Evolutionary conservation across 1,139 yeast genomes (phyloP).

Genomic region (Debaryomyces sp.): DNA sequence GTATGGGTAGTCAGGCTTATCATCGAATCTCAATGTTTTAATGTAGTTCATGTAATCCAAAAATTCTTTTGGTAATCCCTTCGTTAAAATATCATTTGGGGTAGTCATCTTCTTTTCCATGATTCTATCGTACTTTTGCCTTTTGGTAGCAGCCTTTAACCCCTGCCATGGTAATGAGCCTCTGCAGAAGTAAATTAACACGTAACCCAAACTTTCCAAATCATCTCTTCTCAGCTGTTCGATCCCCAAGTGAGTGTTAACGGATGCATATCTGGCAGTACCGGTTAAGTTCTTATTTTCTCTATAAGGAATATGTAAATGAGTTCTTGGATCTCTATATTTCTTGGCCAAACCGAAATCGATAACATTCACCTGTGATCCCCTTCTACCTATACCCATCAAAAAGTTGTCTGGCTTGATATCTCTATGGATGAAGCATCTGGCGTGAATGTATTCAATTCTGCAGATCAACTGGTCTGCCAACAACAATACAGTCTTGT

Average conservation of each 20-base stretch:
- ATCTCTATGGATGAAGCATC: constrained; percentile 89
- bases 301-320: constrained; percentile 92
- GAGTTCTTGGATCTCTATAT: constrained; percentile 93
- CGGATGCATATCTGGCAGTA: constrained; percentile 94
- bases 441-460: constrained; percentile 92
- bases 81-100: constrained; percentile 83
- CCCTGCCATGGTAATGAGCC: constrained; percentile 99
- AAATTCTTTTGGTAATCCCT: constrained; percentile 91
- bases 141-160: constrained; percentile 92
- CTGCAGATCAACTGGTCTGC: constrained; percentile 96
- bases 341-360: constrained; percentile 98
- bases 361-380: constrained; percentile 92
- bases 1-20: constrained; percentile 92
- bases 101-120: constrained; percentile 96
- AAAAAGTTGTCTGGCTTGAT: constrained; percentile 96
- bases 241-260: constrained; percentile 94
- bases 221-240: constrained; percentile 98
- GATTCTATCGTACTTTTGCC: constrained; percentile 95
- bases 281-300: constrained; percentile 97
- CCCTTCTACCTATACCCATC: constrained; percentile 96
- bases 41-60: constrained; percentile 87
- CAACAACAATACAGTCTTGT: constrained; percentile 86
- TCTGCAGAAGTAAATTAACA: constrained; percentile 89
- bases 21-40: constrained; percentile 89
- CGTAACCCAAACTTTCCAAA: constrained; percentile 93